A percentile compares a stretch with the other conserved stretches of the same genome.
These are phyloP conservation scores for Stemphylium lycopersici DNA, from an alignment of 2,329 filamentous ascomycete species.

Conservation along the genomic window DNA sequence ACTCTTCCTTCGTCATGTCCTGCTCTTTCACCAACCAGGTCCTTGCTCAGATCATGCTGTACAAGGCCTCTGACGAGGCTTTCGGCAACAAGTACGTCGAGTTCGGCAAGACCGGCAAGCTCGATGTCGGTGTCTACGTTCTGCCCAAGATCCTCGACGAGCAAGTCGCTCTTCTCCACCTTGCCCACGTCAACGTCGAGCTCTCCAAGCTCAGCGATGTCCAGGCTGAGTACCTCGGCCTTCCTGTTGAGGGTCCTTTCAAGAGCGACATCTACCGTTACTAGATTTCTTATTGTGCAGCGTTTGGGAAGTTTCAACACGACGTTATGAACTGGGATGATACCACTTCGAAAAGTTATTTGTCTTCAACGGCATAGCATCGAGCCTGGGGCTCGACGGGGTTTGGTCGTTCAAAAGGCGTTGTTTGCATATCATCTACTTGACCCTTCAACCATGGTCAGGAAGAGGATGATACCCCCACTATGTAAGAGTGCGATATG, in stretches of 20 bases:
- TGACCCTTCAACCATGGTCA: slow-evolving; percentile 49
- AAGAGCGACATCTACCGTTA: slow-evolving; percentile 85
- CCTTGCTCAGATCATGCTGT: slow-evolving; percentile 98
- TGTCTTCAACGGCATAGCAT: slow-evolving; percentile 67
- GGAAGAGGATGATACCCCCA: slow-evolving; percentile 36
- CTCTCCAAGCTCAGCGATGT: slow-evolving; percentile 82
- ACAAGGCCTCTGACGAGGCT: slow-evolving; percentile 84
- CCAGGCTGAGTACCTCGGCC: slow-evolving; percentile 94
- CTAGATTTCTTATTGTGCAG: slow-evolving; percentile 44
- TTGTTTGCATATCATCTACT: slow-evolving; percentile 46
- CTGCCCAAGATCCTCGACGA: slow-evolving; percentile 99
- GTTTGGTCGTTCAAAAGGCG: slow-evolving; percentile 45
- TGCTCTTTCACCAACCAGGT: slow-evolving; percentile 99
- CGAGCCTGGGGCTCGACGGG: slow-evolving; percentile 37
- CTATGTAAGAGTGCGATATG: slow-evolving; percentile 36
- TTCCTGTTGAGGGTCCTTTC: slow-evolving; percentile 87
- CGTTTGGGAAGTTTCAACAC: slow-evolving; percentile 57
- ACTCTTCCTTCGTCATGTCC: slow-evolving; percentile 99
- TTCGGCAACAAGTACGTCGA: slow-evolving; percentile 96
- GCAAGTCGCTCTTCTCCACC: slow-evolving; percentile 94
- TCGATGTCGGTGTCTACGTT: slow-evolving; percentile 91
- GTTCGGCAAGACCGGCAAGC: slow-evolving; percentile 91
- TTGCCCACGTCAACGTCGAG: slow-evolving; percentile 92
- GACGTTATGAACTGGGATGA: slow-evolving; percentile 65
- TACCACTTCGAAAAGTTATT: slow-evolving; percentile 60